Conservation (phyloP, 495 filamentous ascomycete genomes). For the Jackrogersella multiformis region DNA sequence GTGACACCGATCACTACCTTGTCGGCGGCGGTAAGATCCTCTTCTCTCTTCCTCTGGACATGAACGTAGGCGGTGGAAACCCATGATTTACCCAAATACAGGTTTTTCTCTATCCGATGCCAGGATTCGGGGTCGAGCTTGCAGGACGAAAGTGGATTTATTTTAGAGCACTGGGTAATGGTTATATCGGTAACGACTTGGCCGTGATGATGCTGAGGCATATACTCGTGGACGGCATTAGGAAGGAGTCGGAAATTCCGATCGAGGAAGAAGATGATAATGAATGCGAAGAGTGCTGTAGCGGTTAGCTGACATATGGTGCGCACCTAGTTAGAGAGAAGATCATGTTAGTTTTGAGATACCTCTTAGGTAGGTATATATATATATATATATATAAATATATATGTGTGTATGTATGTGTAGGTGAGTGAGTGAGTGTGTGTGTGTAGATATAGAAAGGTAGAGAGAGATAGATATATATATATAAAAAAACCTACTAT, state of each 20-base stretch:
- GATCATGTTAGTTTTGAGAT: conserved; percentile 38
- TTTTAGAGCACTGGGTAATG: conserved; percentile 75
- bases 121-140: conserved; percentile 77
- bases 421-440: too few relatives aligned
- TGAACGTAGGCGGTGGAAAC: conserved; percentile 83
- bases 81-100: conserved; percentile 79
- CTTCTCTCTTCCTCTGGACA: conserved; percentile 86
- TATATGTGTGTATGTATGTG: too few relatives aligned
- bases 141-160: conserved; percentile 83
- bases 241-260: conserved; percentile 83
- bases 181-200: conserved; percentile 89
- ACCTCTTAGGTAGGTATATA: background rate
- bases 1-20: conserved; percentile 85
- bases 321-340: conserved; percentile 66
- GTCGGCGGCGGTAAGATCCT: conserved; percentile 78
- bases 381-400: background rate
- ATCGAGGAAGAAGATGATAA: conserved; percentile 80
- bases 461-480: background rate
- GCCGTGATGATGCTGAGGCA: conserved; percentile 83
- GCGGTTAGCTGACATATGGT: conserved; percentile 81
- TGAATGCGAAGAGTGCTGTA: conserved; percentile 70
- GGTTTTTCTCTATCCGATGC: conserved; percentile 90
- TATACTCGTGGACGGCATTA: conserved; percentile 79
- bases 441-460: too few relatives aligned
- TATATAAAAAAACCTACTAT: conserved; percentile 49